Percentiles rank a stretch among this genome's conserved stretches.
These are phyloP conservation scores for Pelargonium cotyledonis DNA, from an alignment of 441 rosid species.

Conservation along the genomic window DNA sequence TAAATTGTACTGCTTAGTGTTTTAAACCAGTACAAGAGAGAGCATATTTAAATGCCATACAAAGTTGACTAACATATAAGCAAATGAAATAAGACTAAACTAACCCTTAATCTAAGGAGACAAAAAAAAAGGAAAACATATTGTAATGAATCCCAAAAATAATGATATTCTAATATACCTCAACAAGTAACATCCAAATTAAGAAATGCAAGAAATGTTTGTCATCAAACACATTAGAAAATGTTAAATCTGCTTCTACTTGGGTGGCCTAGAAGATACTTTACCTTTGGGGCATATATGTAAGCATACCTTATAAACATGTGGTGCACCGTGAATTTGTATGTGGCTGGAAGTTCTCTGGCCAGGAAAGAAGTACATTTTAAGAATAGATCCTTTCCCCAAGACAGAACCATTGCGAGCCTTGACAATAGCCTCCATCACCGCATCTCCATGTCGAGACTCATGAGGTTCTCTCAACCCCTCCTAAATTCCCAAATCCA, in stretches of 20 bases:
- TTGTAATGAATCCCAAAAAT: no score
- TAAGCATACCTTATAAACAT: slow-evolving; percentile 70
- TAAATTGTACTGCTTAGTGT: no score
- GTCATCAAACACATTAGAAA: background rate
- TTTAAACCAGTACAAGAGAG: no score
- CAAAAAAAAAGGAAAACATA: no score
- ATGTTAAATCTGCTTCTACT: background rate
- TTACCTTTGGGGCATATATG: slow-evolving; percentile 12
- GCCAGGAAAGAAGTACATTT: slow-evolving; percentile 94
- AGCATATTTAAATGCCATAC: no score
- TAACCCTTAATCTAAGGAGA: no score
- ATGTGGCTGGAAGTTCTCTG: slow-evolving; percentile 85
- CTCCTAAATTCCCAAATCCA: slow-evolving; percentile 47
- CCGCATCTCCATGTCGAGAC: slow-evolving; percentile 94
- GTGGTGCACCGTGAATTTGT: slow-evolving; percentile 90
- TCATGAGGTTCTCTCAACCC: slow-evolving; percentile 82
- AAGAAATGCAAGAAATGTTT: background rate
- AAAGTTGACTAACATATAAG: no score
- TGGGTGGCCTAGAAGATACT: slow-evolving; percentile 3
- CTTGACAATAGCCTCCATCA: slow-evolving; percentile 89
- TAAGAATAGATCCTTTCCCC: slow-evolving; percentile 85
- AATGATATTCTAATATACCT: no score
- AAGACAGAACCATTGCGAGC: slow-evolving; percentile 86
- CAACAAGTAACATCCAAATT: background rate
- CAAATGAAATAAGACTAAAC: no score